Evolutionary conservation across 306 rosid genomes (phyloP).

Genomic region (Gynostemma pentaphyllum): DNA sequence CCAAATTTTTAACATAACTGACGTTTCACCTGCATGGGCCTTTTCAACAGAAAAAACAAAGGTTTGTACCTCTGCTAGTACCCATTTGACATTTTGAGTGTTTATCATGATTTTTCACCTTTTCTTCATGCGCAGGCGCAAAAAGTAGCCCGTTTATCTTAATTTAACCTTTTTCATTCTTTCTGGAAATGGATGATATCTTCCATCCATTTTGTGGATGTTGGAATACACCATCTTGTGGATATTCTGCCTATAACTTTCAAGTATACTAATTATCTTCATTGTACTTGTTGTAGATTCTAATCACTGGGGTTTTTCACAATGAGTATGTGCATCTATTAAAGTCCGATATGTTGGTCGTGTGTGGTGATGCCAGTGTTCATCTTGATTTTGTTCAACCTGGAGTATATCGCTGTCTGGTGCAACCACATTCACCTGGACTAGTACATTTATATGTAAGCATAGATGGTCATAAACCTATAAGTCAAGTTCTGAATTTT

Average conservation of each 20-base stretch:
- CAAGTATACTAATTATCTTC: background rate
- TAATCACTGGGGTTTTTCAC: constrained; percentile 62
- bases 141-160: background rate
- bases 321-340: constrained; percentile 43
- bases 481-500: constrained; percentile 71
- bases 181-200: no score
- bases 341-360: constrained; percentile 49
- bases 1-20: constrained; percentile 64
- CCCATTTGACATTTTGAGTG: background rate
- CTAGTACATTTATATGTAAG: constrained; percentile 54
- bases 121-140: background rate
- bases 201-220: no score
- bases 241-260: background rate
- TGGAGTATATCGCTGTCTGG: constrained; percentile 77
- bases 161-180: no score
- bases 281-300: constrained; percentile 45
- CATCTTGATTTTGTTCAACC: constrained; percentile 56
- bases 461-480: constrained; percentile 70
- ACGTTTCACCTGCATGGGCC: constrained; percentile 71
- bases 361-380: constrained; percentile 58
- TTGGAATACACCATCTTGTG: constrained; percentile 1
- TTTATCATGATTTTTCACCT: background rate
- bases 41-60: constrained; percentile 74
- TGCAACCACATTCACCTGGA: constrained; percentile 56
- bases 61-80: constrained; percentile 29